A percentile compares a stretch with the other conserved stretches of the same genome.
Evolutionary conservation across 768 basidiomycete species (phyloP).

Genomic region (Omphalotus guepiniiformis): DNA sequence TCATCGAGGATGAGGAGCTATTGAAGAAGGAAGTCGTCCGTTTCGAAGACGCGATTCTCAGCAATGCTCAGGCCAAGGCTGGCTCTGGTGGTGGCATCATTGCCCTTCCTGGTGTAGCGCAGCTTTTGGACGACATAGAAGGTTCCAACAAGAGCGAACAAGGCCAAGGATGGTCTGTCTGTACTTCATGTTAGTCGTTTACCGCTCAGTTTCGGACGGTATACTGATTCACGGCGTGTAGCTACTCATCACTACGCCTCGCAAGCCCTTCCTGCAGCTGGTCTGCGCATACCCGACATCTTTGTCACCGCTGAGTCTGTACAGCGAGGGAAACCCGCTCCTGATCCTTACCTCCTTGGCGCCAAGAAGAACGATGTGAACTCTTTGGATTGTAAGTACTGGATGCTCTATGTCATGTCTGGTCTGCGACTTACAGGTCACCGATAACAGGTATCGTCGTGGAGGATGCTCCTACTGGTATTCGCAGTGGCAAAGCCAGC

Average conservation of each 20-base stretch:
- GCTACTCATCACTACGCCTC: slow-evolving; percentile 56
- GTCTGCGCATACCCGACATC: slow-evolving; percentile 40
- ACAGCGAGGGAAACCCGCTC: slow-evolving; percentile 57
- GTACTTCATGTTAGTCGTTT: slow-evolving; percentile 11
- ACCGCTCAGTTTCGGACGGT: background rate
- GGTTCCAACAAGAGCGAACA: slow-evolving; percentile 3
- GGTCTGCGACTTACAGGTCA: background rate
- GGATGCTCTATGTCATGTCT: no score
- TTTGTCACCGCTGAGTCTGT: slow-evolving; percentile 60
- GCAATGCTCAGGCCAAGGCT: slow-evolving; percentile 10
- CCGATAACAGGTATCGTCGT: slow-evolving; percentile 46
- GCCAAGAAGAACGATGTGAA: slow-evolving; percentile 44
- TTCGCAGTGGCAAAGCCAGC: slow-evolving; percentile 55
- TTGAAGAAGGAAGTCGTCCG: slow-evolving; percentile 13
- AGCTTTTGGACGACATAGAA: slow-evolving; percentile 9
- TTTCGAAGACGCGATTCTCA: slow-evolving; percentile 12
- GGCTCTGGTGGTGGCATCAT: slow-evolving; percentile 10
- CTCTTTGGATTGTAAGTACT: slow-evolving; percentile 32
- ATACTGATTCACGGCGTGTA: slow-evolving; percentile 11
- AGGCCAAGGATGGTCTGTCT: slow-evolving; percentile 12
- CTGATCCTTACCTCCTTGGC: slow-evolving; percentile 66
- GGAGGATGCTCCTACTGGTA: slow-evolving; percentile 67
- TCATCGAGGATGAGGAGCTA: slow-evolving; percentile 10
- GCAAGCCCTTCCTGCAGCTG: slow-evolving; percentile 49
- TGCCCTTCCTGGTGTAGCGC: slow-evolving; percentile 9